Conservation (phyloP, 208 protist species). For the Porcisia hertigi region DNA sequence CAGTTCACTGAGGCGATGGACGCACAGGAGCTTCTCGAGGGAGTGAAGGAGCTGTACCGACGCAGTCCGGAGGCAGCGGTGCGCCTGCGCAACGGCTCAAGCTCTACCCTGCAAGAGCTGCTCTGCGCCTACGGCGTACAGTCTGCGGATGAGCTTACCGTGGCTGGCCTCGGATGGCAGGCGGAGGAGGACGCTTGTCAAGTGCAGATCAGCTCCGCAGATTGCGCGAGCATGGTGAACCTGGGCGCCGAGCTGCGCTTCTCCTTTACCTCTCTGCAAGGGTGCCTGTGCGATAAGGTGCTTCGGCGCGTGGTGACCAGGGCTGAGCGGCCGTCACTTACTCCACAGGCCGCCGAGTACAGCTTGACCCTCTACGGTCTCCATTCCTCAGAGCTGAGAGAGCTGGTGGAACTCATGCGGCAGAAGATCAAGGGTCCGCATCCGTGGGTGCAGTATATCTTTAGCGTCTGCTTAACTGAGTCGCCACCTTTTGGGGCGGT, state of each 20-base stretch:
- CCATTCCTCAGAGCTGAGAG: slow-evolving; percentile 53
- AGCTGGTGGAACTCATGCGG: slow-evolving; percentile 66
- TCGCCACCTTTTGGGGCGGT: slow-evolving; percentile 41
- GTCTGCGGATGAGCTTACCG: slow-evolving; percentile 63
- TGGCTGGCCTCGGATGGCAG: slow-evolving; percentile 89
- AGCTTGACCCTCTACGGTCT: slow-evolving; percentile 81
- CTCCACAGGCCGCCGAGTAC: slow-evolving; percentile 80
- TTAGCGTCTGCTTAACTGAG: slow-evolving; percentile 91
- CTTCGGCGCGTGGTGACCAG: slow-evolving; percentile 56
- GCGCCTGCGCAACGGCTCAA: slow-evolving; percentile 53
- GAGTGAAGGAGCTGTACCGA: slow-evolving; percentile 71
- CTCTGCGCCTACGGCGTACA: slow-evolving; percentile 58
- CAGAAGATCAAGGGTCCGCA: slow-evolving; percentile 63
- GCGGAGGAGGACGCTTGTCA: slow-evolving; percentile 31
- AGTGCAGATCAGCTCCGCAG: slow-evolving; percentile 23
- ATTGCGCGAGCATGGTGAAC: slow-evolving; percentile 35
- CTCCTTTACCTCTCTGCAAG: slow-evolving; percentile 69
- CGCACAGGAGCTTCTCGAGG: slow-evolving; percentile 81
- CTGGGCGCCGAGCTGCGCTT: slow-evolving; percentile 84
- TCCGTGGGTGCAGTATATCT: slow-evolving; percentile 93
- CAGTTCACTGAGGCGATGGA: slow-evolving; percentile 66
- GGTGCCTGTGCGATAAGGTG: slow-evolving; percentile 55
- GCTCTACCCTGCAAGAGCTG: slow-evolving; percentile 77
- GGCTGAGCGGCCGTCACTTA: slow-evolving; percentile 46
- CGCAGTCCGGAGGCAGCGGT: slow-evolving; percentile 59